Conservation (phyloP, 1,284 basidiomycete genomes). For the Fomitopsis betulina region DNA sequence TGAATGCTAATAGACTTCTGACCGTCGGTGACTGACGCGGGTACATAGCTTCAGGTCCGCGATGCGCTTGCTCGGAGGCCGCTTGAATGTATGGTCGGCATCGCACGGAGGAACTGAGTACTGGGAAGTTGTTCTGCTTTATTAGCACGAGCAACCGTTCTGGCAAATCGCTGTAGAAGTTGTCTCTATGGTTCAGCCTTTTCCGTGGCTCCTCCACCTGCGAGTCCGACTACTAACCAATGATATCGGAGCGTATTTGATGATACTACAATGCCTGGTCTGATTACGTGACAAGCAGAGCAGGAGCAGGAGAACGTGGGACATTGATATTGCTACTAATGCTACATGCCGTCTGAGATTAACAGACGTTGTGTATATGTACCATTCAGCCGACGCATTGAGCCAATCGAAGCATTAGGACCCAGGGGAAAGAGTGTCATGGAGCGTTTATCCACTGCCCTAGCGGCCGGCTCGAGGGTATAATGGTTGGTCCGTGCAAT, state of each 20-base stretch:
- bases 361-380: not conserved
- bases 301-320: not conserved
- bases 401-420: conserved; percentile 2
- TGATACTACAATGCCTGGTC: too few relatives aligned
- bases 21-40: not conserved
- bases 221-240: too few relatives aligned
- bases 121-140: too few relatives aligned
- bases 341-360: conserved; percentile 5
- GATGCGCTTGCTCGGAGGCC: conserved; percentile 8
- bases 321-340: conserved; percentile 2
- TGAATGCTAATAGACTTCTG: not conserved
- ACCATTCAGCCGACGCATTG: conserved; percentile 1
- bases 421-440: conserved; percentile 4
- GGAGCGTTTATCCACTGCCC: conserved; percentile 16
- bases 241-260: too few relatives aligned
- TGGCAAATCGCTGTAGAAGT: too few relatives aligned
- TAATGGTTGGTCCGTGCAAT: conserved; percentile 25
- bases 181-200: too few relatives aligned
- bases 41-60: not conserved
- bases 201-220: too few relatives aligned
- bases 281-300: too few relatives aligned
- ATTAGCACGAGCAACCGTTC: too few relatives aligned
- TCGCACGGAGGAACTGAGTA: conserved; percentile 7
- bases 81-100: conserved; percentile 3
- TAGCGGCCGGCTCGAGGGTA: conserved; percentile 21